Conservation (phyloP, 352 stramenopile genomes). For the Elongisporangium senticosum region DNA sequence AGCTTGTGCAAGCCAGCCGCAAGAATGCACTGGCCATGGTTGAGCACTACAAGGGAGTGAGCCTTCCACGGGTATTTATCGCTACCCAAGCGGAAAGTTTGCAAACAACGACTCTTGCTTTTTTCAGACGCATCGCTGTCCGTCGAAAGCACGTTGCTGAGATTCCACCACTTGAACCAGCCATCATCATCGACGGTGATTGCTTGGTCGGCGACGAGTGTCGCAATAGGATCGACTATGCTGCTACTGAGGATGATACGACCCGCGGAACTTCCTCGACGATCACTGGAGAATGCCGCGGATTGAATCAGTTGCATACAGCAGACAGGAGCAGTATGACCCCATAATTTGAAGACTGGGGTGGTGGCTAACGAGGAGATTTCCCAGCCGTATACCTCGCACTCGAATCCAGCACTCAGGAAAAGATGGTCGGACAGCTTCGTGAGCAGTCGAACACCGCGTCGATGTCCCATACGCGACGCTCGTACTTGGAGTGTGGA, state of each 20-base stretch:
- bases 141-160: slow-evolving; percentile 52
- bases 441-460: slow-evolving; percentile 50
- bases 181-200: slow-evolving; percentile 77
- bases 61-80: slow-evolving; percentile 68
- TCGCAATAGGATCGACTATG: slow-evolving; percentile 12
- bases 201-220: slow-evolving; percentile 51
- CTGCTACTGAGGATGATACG: not conserved
- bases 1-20: slow-evolving; percentile 61
- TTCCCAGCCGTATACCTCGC: slow-evolving; percentile 71
- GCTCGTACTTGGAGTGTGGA: slow-evolving; percentile 37
- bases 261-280: not conserved
- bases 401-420: slow-evolving; percentile 68
- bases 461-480: slow-evolving; percentile 48
- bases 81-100: slow-evolving; percentile 64
- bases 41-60: slow-evolving; percentile 53
- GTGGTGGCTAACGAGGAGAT: slow-evolving; percentile 48
- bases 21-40: slow-evolving; percentile 56
- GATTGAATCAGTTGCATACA: slow-evolving; percentile 64
- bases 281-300: slow-evolving; percentile 7
- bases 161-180: slow-evolving; percentile 83
- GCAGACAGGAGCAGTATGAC: slow-evolving; percentile 60
- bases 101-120: slow-evolving; percentile 51
- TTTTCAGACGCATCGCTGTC: slow-evolving; percentile 56
- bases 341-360: slow-evolving; percentile 65
- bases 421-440: slow-evolving; percentile 70